A percentile compares a stretch with the other conserved stretches of the same genome.
Evolutionary conservation across 129 eudicot genomes (phyloP).

Genomic region (Tanacetum coccineum): DNA sequence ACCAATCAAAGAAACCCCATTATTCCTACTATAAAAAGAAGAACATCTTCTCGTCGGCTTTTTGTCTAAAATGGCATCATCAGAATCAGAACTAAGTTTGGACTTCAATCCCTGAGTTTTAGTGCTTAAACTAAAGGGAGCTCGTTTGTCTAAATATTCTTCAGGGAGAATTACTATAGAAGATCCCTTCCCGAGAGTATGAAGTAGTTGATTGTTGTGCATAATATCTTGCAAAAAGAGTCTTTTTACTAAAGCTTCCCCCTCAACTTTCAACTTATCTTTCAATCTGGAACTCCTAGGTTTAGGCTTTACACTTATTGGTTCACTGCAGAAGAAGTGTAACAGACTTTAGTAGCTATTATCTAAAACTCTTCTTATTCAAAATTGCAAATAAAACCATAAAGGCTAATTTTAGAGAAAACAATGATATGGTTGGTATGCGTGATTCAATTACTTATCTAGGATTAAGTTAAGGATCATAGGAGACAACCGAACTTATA

Average conservation of each 20-base stretch:
- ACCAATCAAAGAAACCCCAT: conserved; percentile 22
- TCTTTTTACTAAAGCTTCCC: conserved; percentile 71
- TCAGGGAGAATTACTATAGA: conserved; percentile 66
- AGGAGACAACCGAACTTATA: too few species aligned
- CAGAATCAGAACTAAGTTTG: conserved; percentile 24
- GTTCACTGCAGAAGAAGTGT: conserved; percentile 45
- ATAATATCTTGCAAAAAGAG: conserved; percentile 67
- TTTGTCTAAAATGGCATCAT: conserved; percentile 30
- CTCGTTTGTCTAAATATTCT: conserved; percentile 41
- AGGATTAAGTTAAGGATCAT: too few species aligned
- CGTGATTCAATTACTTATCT: background rate
- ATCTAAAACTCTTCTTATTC: background rate
- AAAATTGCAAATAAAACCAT: too few species aligned
- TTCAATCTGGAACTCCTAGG: conserved; percentile 84
- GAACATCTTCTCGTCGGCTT: conserved; percentile 39
- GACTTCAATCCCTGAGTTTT: conserved; percentile 38
- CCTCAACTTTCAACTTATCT: conserved; percentile 76
- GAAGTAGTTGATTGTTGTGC: conserved; percentile 61
- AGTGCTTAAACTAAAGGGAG: conserved; percentile 34
- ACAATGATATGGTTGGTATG: background rate
- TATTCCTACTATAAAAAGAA: conserved; percentile 32
- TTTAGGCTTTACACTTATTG: conserved; percentile 45
- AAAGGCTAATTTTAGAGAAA: background rate
- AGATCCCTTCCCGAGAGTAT: conserved; percentile 73
- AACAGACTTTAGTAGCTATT: conserved; percentile 14